Percentiles rank a stretch among this genome's conserved stretches.
These are phyloP conservation scores for Citrus glauca DNA, from an alignment of 345 rosid genomes.

Conservation along the genomic window DNA sequence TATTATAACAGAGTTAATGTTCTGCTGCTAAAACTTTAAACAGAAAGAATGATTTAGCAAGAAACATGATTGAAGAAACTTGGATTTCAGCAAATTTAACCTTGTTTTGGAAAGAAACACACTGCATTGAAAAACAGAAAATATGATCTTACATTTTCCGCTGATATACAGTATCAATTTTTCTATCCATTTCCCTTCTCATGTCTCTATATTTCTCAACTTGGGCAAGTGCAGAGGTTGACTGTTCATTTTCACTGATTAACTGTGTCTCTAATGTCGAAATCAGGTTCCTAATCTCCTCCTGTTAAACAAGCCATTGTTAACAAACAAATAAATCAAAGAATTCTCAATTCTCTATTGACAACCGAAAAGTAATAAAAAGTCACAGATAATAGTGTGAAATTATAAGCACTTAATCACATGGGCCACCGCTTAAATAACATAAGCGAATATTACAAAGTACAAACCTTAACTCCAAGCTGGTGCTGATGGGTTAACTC, in stretches of 20 bases:
- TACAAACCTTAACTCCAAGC: slow-evolving; percentile 59
- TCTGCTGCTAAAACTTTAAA: neutral
- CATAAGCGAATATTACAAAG: slow-evolving; percentile 25
- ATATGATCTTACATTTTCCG: slow-evolving; percentile 63
- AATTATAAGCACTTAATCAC: neutral
- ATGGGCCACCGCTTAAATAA: neutral
- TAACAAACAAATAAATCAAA: neutral
- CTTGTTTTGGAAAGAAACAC: neutral
- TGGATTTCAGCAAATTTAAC: neutral
- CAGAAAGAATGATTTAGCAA: neutral
- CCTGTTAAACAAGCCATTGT: slow-evolving; percentile 42
- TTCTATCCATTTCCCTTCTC: slow-evolving; percentile 71
- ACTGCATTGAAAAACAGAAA: neutral
- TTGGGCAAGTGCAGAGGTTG: slow-evolving; percentile 43
- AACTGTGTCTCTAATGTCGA: slow-evolving; percentile 57
- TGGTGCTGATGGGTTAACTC: slow-evolving; percentile 58
- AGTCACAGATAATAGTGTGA: neutral
- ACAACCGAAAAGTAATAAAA: neutral
- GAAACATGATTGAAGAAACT: slow-evolving; percentile 5
- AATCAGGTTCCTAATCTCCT: slow-evolving; percentile 67
- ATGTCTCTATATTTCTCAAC: slow-evolving; percentile 61
- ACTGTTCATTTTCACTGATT: slow-evolving; percentile 45
- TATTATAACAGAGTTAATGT: neutral
- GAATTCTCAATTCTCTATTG: neutral
- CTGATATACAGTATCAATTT: slow-evolving; percentile 76